These are phyloP conservation scores for Smallanthus sonchifolius DNA, from an alignment of 129 eudicot genomes.

Conservation along the genomic window DNA sequence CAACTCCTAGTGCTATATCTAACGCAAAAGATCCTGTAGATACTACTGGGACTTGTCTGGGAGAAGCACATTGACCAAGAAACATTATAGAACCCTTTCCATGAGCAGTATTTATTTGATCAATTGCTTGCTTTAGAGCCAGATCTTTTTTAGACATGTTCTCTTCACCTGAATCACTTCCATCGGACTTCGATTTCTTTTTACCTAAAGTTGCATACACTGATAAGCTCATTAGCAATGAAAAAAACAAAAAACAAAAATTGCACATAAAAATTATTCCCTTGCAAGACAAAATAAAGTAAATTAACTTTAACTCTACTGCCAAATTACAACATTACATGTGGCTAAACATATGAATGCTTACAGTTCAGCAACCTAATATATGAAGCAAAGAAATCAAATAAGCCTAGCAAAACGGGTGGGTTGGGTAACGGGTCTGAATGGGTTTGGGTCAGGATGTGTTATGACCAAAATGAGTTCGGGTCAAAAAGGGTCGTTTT, in stretches of 20 bases:
- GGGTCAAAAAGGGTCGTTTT: too few species aligned
- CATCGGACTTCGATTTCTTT: conserved; percentile 63
- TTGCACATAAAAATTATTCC: not conserved
- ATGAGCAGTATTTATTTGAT: conserved; percentile 76
- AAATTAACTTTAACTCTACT: not conserved
- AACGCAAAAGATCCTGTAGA: conserved; percentile 89
- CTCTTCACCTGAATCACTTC: conserved; percentile 84
- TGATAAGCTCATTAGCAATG: conserved; percentile 8
- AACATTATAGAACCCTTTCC: conserved; percentile 97
- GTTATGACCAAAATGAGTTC: too few species aligned
- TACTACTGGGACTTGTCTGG: conserved; percentile 72
- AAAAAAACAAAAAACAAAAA: not conserved
- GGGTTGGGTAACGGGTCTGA: too few species aligned
- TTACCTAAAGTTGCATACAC: conserved; percentile 40
- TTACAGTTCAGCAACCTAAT: not conserved
- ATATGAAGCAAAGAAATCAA: not conserved
- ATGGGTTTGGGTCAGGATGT: too few species aligned
- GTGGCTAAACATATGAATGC: not conserved
- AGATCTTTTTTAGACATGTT: conserved; percentile 79
- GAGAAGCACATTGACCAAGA: conserved; percentile 70
- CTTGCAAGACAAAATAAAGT: not conserved
- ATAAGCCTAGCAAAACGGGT: too few species aligned
- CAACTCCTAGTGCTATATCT: conserved; percentile 88
- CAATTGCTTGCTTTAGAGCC: conserved; percentile 82
- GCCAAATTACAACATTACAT: not conserved